phyloP scores from a whole-genome alignment of 192 early-diverging fungal genomes.

The Allomyces javanicus region DNA sequence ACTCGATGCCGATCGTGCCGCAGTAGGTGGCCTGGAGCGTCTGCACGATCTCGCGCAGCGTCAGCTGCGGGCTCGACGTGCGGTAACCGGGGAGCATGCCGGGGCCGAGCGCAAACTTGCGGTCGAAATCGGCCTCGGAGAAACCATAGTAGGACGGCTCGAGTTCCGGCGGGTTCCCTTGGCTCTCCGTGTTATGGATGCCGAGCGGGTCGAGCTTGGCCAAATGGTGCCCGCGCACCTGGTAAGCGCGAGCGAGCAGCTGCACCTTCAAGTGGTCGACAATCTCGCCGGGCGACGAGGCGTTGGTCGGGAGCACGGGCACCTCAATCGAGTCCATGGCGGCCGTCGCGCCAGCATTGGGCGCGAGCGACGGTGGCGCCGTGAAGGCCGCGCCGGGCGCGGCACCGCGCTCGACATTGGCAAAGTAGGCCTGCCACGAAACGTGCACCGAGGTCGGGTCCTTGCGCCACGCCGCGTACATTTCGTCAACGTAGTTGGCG shows the following conservation, averaged over 20 bases:
- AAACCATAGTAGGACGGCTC: conserved; percentile 82
- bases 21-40: conserved; percentile 71
- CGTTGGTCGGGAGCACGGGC: conserved; percentile 9
- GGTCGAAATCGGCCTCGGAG: conserved; percentile 74
- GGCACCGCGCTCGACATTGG: conserved; percentile 45
- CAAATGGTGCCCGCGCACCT: conserved; percentile 87
- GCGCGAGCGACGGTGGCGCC: conserved; percentile 59
- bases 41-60: conserved; percentile 77
- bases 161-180: conserved; percentile 52
- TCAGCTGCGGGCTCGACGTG: conserved; percentile 46
- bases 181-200: conserved; percentile 42
- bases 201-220: conserved; percentile 90
- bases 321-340: no score
- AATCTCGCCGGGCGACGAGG: conserved; percentile 38
- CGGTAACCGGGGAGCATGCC: conserved; percentile 83
- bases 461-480: conserved; percentile 81
- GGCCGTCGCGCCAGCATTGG: conserved; percentile 39
- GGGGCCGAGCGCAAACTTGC: conserved; percentile 78
- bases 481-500: conserved; percentile 77
- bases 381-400: conserved; percentile 51
- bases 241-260: conserved; percentile 84
- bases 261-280: conserved; percentile 98
- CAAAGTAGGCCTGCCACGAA: conserved; percentile 95
- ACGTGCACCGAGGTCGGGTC: conserved; percentile 81
- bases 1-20: conserved; percentile 88